A percentile compares a stretch with the other conserved stretches of the same genome.
These are phyloP conservation scores for Pestalotiopsis sp. DNA, from an alignment of 2,329 filamentous ascomycete genomes.

Conservation along the genomic window DNA sequence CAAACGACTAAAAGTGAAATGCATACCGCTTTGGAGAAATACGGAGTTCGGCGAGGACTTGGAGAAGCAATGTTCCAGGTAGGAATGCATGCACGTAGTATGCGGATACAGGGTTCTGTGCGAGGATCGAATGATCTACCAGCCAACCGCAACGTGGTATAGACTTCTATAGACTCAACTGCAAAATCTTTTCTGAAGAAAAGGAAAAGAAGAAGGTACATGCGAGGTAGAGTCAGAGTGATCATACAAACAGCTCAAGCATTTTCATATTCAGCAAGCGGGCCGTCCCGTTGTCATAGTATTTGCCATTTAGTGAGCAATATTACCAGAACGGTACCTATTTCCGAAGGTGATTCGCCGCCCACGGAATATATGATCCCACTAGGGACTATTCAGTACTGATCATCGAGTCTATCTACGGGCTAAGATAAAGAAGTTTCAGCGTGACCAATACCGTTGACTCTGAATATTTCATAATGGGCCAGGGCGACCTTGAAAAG, in stretches of 20 bases:
- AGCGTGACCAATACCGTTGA: slow-evolving; percentile 6
- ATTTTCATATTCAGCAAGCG: background rate
- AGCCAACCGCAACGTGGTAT: background rate
- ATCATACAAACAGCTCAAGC: background rate
- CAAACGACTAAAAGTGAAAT: background rate
- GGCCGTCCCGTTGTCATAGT: background rate
- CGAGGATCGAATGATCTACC: background rate
- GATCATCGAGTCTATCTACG: background rate
- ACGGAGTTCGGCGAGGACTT: background rate
- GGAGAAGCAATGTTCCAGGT: background rate
- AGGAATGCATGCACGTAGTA: background rate
- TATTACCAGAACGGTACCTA: background rate
- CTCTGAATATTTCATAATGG: background rate
- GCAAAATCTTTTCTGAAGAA: no score
- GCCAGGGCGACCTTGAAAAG: background rate
- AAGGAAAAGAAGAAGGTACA: no score
- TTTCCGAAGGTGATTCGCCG: background rate
- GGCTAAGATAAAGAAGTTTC: background rate
- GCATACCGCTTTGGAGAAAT: background rate
- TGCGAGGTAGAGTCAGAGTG: no score
- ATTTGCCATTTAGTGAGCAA: background rate
- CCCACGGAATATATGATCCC: background rate
- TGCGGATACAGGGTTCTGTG: background rate
- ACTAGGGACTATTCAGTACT: background rate
- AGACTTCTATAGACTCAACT: background rate